Base-by-base conservation (phyloP, 2,329 filamentous ascomycete genomes). In the Fusarium luffae region DNA sequence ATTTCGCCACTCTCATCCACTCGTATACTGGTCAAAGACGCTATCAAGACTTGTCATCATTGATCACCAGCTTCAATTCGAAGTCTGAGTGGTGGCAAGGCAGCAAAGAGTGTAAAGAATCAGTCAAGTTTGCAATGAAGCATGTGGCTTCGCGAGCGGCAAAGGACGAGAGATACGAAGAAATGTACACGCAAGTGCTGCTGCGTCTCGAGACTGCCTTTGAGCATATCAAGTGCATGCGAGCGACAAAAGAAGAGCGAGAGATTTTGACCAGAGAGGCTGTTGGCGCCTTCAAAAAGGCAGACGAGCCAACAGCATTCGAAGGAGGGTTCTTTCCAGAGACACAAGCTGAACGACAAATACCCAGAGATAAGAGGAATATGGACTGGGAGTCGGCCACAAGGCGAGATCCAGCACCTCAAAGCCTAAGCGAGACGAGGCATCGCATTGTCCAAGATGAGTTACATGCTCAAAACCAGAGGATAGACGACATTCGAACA, bases 101-200 rank as follows among this genome's bases (percentile, higher is more conserved):
- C 12, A 79, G 77, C 49, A 75, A 73, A 37, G 74, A 73, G 37
- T 81, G 79, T 69, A 80, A 81, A 55, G 76, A 79, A 59, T 78
- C 75, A n/a, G 72, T 81, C 70, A 81, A 81, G 63, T 69, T 77
- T 25, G 79, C 78, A 11, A 80, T 81, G 74, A 80, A 80, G 68
- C 72, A 73, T 19, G 66, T 77, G 30, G 76, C 76, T 21, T 70
- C 69, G 56, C 76, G 78, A 19, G 70, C 68, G 7, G 58, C 70
- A 7, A 71, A 32, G 14, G 54, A 59, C 11, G 41, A 21, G 3
- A 51, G n/a, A 11, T 55, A 56, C 3, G 57, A 61, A 18, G 48
- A 68, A 14, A 59, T 50, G n/a, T 77, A 79, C 23, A 69, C 67
- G 25, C 48, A 74, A 21, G 74, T 71, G 7, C 60, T 80, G 9